phyloP scores from a whole-genome alignment of 1,284 basidiomycete genomes.

The Mycosarcoma mackinlayi region DNA sequence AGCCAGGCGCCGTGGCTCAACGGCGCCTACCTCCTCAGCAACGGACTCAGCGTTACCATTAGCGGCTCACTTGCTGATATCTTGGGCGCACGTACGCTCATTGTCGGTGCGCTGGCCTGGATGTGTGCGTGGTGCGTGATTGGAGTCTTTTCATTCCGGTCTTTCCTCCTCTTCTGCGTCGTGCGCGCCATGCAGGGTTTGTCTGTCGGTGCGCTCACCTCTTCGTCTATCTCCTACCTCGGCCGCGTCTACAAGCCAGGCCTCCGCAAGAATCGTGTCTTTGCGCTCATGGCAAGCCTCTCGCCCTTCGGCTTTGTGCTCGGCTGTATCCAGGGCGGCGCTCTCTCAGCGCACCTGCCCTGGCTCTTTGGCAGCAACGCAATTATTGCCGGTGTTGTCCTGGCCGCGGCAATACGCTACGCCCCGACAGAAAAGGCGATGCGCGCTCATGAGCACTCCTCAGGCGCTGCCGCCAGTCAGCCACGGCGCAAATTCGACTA shows the following conservation, averaged over 20 bases:
- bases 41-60: slow-evolving; percentile 38
- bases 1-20: slow-evolving; percentile 35
- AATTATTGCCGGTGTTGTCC: slow-evolving; percentile 1
- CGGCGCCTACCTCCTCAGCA: slow-evolving; percentile 34
- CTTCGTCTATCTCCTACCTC: slow-evolving; percentile 22
- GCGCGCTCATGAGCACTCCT: not conserved
- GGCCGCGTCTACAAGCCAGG: slow-evolving; percentile 40
- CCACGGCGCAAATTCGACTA: slow-evolving; percentile 27
- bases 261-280: slow-evolving; percentile 35
- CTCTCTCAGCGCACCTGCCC: slow-evolving; percentile 1
- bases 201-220: slow-evolving; percentile 27
- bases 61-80: slow-evolving; percentile 34
- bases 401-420: slow-evolving; percentile 1
- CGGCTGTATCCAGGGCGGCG: slow-evolving; percentile 37
- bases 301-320: slow-evolving; percentile 39
- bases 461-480: not conserved
- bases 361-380: slow-evolving; percentile 29
- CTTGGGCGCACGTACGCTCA: slow-evolving; percentile 13
- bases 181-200: slow-evolving; percentile 30
- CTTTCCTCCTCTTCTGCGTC: slow-evolving; percentile 32
- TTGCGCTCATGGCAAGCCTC: slow-evolving; percentile 26
- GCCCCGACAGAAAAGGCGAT: not conserved
- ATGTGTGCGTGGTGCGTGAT: slow-evolving; percentile 13
- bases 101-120: slow-evolving; percentile 24
- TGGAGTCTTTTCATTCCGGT: slow-evolving; percentile 8